Base-by-base conservation (phyloP, 305 asterid genomes). In the Andrographis paniculata region DNA sequence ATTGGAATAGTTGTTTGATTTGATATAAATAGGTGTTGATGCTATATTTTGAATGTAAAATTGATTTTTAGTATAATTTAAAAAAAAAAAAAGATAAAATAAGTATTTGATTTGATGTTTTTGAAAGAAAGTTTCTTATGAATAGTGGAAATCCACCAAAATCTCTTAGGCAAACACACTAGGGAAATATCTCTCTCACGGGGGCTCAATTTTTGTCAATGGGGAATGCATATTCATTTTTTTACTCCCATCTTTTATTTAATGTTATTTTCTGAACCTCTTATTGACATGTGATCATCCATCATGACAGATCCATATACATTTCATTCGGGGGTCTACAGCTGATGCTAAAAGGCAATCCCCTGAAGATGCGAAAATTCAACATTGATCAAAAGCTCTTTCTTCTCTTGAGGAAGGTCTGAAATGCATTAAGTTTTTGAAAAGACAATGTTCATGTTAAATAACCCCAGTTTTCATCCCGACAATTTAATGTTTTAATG, bases 321-420 rank as follows among this genome's bases (percentile, higher is more conserved):
- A 68, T 91, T 50, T 91, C 98, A 22, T 86, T 86, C 42, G 98
- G 98, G 58, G 98, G 94, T 42, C 96, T 89, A 63, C 98, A 89
- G 52, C 56, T 89, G 77, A 71, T 72, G 94, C 56, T 86, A 52
- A 74, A 64, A 54, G 85, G 85, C 9, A 66, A 70, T 38, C 75
- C 78, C 22, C 4, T 64, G 60, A 83, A 71, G 74, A 61, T 70
- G 79, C 75, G 52, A 3, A 72, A 82, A 64, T 83, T 80, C 57
- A 75, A 53, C 61, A 75, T 75, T 38, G 95, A 83, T 59, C 82
- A 80, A 39, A 80, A 63, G 85, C 30, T 91, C 70, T 91, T 83
- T 62, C 79, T 91, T 61, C 94, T 86, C 53, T 56, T 86, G 75
- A 78, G 82, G 87, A 86, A 80, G 86, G 68, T 74, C 46, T 78